These are phyloP conservation scores for Hymenoscyphus scutula DNA, from an alignment of 2,329 filamentous ascomycete genomes.

Conservation along the genomic window DNA sequence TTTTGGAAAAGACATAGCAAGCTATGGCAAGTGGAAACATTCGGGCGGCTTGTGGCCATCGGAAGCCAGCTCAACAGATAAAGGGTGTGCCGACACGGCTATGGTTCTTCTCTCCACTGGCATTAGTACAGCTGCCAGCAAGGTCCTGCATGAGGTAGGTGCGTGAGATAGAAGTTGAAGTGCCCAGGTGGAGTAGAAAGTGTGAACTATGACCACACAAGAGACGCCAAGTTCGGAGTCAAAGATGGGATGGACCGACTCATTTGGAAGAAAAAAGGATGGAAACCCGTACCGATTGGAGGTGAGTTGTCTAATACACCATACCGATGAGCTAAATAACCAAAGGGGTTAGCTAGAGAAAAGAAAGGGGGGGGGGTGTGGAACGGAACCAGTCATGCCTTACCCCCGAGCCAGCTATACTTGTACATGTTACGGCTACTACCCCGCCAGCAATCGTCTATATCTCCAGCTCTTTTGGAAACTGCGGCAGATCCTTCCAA, in stretches of 20 bases:
- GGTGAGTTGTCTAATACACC: background rate
- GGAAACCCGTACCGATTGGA: background rate
- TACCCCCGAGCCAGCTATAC: background rate
- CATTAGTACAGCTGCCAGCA: background rate
- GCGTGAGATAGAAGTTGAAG: background rate
- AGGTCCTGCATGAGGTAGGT: background rate
- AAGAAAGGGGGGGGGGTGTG: background rate
- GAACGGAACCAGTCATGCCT: background rate
- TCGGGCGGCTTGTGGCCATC: background rate
- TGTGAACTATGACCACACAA: too few relatives aligned
- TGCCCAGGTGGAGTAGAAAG: background rate
- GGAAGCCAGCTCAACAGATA: background rate
- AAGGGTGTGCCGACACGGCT: constrained; percentile 1
- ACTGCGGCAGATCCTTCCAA: background rate
- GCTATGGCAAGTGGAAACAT: background rate
- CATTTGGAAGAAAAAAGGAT: background rate
- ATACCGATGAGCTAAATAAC: background rate
- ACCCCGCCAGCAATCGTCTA: background rate
- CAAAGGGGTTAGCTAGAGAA: background rate
- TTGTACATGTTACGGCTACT: background rate
- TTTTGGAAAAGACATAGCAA: background rate
- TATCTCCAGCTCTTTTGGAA: background rate
- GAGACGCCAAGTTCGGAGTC: too few relatives aligned
- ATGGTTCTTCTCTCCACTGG: background rate
- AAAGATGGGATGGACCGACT: background rate